phyloP scores from a whole-genome alignment of 1,284 basidiomycete species.

The Leccinum angustisporum region DNA sequence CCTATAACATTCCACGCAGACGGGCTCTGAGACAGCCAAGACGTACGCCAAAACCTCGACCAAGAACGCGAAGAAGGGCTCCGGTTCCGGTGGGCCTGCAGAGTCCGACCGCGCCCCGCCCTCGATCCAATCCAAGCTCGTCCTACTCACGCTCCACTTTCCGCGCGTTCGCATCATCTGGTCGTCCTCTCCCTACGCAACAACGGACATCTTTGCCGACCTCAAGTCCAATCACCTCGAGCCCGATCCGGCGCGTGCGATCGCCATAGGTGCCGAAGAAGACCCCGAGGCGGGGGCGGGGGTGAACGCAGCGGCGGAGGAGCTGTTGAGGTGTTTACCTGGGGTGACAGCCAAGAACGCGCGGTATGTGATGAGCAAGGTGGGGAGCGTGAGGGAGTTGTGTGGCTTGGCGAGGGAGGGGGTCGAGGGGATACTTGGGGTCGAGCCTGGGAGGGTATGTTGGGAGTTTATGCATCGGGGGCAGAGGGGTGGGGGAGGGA shows the following conservation, averaged over 20 bases:
- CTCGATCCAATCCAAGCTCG: constrained; percentile 85
- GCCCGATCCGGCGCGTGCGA: constrained; percentile 77
- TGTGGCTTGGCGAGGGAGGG: constrained; percentile 64
- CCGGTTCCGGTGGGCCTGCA: constrained; percentile 36
- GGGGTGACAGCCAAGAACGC: constrained; percentile 86
- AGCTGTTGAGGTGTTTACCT: constrained; percentile 70
- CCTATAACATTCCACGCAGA: constrained; percentile 34
- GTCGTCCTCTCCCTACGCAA: constrained; percentile 94
- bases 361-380: constrained; percentile 81
- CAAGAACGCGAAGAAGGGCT: constrained; percentile 56
- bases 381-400: constrained; percentile 74
- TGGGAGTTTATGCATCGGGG: constrained; percentile 83
- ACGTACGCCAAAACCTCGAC: constrained; percentile 55
- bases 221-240: constrained; percentile 85
- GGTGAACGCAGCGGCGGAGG: constrained; percentile 73
- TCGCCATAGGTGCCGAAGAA: constrained; percentile 78
- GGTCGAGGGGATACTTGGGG: constrained; percentile 78
- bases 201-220: constrained; percentile 87
- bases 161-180: constrained; percentile 93
- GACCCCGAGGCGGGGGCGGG: constrained; percentile 64
- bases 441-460: constrained; percentile 78
- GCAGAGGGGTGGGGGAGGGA: constrained; percentile 32
- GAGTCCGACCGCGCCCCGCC: constrained; percentile 43
- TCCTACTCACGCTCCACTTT: constrained; percentile 86
- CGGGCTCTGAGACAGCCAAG: constrained; percentile 59